Conservation (phyloP, 441 rosid species). For the California macrophylla region DNA sequence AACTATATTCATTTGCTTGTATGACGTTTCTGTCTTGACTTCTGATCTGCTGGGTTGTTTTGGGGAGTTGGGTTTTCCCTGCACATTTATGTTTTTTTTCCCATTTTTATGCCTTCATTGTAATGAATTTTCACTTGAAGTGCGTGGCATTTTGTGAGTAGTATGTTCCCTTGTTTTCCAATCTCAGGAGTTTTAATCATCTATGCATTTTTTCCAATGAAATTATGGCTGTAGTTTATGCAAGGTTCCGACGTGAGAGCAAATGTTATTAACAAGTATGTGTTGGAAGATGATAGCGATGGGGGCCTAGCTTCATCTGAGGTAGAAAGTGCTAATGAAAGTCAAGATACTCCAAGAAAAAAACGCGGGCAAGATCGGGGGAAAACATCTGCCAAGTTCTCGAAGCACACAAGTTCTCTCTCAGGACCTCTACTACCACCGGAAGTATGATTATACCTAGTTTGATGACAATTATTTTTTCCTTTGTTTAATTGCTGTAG, state of each 20-base stretch:
- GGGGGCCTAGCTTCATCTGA: constrained; percentile 25
- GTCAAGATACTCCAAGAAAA: constrained; percentile 25
- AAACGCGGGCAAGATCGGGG: constrained; percentile 21
- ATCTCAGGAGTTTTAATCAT: background rate
- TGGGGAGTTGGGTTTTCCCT: background rate
- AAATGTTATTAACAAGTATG: constrained; percentile 41
- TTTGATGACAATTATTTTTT: constrained; percentile 4
- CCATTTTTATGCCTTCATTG: background rate
- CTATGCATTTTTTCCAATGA: background rate
- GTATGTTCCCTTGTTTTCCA: background rate
- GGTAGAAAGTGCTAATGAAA: constrained; percentile 30
- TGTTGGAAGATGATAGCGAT: constrained; percentile 30
- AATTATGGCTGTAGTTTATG: constrained; percentile 42
- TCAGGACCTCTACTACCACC: constrained; percentile 57
- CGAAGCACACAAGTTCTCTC: constrained; percentile 26
- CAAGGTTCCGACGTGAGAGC: constrained; percentile 30
- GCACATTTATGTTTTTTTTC: background rate
- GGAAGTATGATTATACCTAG: constrained; percentile 42
- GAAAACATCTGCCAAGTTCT: constrained; percentile 25
- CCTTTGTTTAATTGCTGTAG: constrained; percentile 2
- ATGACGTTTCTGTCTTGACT: background rate
- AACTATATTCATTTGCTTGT: background rate
- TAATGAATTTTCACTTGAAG: background rate
- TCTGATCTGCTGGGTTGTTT: background rate
- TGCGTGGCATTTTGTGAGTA: background rate